A percentile compares a stretch with the other conserved stretches of the same genome.
Conservation (phyloP, 768 basidiomycete genomes). For the Mycena pura region DNA sequence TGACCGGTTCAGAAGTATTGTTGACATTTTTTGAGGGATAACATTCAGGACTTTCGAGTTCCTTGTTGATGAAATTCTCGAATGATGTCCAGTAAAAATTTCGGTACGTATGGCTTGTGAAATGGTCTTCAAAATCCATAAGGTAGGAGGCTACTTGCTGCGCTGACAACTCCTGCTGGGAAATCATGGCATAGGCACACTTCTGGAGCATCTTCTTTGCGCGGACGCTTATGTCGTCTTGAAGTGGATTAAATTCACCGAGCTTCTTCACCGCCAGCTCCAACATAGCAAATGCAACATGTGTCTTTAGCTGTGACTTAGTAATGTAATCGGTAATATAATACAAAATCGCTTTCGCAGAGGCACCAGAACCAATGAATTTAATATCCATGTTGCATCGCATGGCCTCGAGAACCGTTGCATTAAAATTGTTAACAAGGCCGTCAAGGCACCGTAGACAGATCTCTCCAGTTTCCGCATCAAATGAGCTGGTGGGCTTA, state of each 20-base stretch:
- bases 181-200: constrained; percentile 30
- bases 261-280: constrained; percentile 26
- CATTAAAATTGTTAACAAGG: constrained; percentile 16
- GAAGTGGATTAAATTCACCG: constrained; percentile 7
- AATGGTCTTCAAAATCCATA: constrained; percentile 36
- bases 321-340: constrained; percentile 48
- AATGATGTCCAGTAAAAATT: constrained; percentile 34
- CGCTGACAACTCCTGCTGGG: constrained; percentile 32
- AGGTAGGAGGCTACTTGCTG: constrained; percentile 37
- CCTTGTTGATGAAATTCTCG: constrained; percentile 25
- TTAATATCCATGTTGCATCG: too few relatives aligned
- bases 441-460: background rate
- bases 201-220: constrained; percentile 34
- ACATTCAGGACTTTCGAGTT: constrained; percentile 35
- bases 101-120: constrained; percentile 33
- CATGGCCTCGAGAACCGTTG: constrained; percentile 18
- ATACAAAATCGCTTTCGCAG: constrained; percentile 39
- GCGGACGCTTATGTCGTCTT: background rate
- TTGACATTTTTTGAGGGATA: constrained; percentile 1
- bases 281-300: constrained; percentile 27
- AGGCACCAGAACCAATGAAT: constrained; percentile 30
- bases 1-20: background rate
- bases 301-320: constrained; percentile 31
- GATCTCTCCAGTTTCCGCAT: constrained; percentile 3
- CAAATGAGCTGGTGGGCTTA: background rate